Evolutionary conservation across 306 rosid genomes (phyloP).

Genomic region (Benincasa hispida): DNA sequence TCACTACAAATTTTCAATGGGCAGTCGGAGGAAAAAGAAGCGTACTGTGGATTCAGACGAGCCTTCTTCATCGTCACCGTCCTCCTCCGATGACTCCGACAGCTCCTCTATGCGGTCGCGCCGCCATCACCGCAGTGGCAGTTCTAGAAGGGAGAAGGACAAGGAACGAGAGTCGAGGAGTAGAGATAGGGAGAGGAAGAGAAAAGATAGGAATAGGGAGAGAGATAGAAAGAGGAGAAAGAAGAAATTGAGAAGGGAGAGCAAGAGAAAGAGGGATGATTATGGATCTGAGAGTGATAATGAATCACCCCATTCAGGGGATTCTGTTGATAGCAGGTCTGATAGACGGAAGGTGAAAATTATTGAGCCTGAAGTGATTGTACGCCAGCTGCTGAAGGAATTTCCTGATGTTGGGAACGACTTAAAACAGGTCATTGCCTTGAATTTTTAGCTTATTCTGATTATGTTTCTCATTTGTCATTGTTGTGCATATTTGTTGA

Average conservation of each 20-base stretch:
- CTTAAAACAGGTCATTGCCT: slow-evolving; percentile 44
- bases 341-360: slow-evolving; percentile 20
- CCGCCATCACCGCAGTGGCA: slow-evolving; percentile 33
- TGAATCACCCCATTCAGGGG: slow-evolving; percentile 9
- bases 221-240: slow-evolving; percentile 28
- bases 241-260: slow-evolving; percentile 21
- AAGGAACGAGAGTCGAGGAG: slow-evolving; percentile 32
- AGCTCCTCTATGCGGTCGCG: slow-evolving; percentile 33
- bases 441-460: background rate
- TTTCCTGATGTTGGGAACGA: slow-evolving; percentile 67
- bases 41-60: slow-evolving; percentile 20
- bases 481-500: too few relatives aligned
- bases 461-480: background rate
- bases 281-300: slow-evolving; percentile 22
- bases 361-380: slow-evolving; percentile 32
- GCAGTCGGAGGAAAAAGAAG: slow-evolving; percentile 34
- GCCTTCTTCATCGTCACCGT: slow-evolving; percentile 27
- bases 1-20: slow-evolving; percentile 21
- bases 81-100: slow-evolving; percentile 36
- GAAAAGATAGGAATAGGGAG: slow-evolving; percentile 25
- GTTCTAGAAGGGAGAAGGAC: slow-evolving; percentile 38
- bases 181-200: slow-evolving; percentile 30
- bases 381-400: slow-evolving; percentile 39
- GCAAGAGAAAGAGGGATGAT: slow-evolving; percentile 17
- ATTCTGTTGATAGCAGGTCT: slow-evolving; percentile 20